A percentile compares a stretch with the other conserved stretches of the same genome.
phyloP scores from a whole-genome alignment of 352 stramenopile species.

The Pythium biforme region DNA sequence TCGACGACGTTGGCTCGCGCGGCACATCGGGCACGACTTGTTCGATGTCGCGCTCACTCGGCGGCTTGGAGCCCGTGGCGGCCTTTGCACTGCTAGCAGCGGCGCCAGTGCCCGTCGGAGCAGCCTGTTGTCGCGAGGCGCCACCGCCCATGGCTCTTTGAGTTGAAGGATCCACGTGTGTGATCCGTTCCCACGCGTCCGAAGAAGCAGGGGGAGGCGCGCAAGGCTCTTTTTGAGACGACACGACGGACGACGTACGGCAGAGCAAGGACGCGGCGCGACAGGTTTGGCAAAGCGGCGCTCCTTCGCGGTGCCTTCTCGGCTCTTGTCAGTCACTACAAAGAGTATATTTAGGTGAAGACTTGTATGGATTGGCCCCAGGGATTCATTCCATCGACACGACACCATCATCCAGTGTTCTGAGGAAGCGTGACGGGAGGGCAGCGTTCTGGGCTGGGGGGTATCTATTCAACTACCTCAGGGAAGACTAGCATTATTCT shows the following conservation, averaged over 20 bases:
- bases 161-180: too few species aligned
- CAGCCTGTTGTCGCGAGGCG: background rate
- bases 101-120: background rate
- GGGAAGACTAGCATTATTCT: too few species aligned
- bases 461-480: too few species aligned
- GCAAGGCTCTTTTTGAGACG: background rate
- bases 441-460: too few species aligned
- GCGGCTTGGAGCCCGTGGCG: background rate
- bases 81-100: background rate
- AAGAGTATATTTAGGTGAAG: too few species aligned
- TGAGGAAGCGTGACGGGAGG: background rate
- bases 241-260: too few species aligned
- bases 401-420: background rate
- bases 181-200: too few species aligned
- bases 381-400: too few species aligned
- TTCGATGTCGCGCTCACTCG: background rate
- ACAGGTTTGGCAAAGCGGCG: too few species aligned
- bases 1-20: conserved; percentile 30
- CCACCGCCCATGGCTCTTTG: conserved; percentile 3
- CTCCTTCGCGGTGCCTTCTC: background rate
- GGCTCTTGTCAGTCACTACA: background rate
- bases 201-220: too few species aligned
- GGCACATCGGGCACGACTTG: conserved; percentile 1
- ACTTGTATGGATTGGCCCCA: too few species aligned
- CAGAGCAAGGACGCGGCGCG: too few species aligned